phyloP scores from a whole-genome alignment of 2,329 filamentous ascomycete species.

The Colletotrichum tropicicola region DNA sequence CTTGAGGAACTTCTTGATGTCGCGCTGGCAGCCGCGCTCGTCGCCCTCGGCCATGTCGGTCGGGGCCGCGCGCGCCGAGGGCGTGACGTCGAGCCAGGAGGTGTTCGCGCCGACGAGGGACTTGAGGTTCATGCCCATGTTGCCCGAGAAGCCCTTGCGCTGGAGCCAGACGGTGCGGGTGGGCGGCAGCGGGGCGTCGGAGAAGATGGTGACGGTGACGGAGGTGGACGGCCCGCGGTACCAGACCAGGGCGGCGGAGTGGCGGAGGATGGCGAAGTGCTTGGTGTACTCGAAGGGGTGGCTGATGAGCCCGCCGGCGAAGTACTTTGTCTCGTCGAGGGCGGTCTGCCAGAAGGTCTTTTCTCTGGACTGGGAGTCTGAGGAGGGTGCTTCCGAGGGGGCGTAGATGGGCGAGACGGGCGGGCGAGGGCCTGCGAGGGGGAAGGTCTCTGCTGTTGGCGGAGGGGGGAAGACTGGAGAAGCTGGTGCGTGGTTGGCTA shows the following conservation, averaged over 20 bases:
- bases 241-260: constrained; percentile 71
- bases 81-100: constrained; percentile 76
- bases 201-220: constrained; percentile 71
- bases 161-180: constrained; percentile 74
- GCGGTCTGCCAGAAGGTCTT: constrained; percentile 54
- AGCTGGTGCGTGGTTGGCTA: neutral
- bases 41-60: constrained; percentile 63
- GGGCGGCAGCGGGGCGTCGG: constrained; percentile 62
- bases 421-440: neutral
- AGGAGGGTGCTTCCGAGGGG: neutral
- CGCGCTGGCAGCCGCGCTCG: constrained; percentile 74
- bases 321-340: constrained; percentile 68
- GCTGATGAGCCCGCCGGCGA: constrained; percentile 70
- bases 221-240: constrained; percentile 73
- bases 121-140: constrained; percentile 73
- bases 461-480: neutral
- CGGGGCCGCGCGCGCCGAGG: constrained; percentile 53
- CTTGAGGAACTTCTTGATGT: constrained; percentile 70
- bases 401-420: neutral
- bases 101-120: constrained; percentile 66
- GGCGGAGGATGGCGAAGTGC: constrained; percentile 73
- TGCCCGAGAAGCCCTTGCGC: constrained; percentile 73
- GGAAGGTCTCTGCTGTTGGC: neutral
- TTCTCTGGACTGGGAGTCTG: constrained; percentile 14
- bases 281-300: constrained; percentile 72